phyloP scores from a whole-genome alignment of 768 basidiomycete genomes.

The Mycena leptocephala region DNA sequence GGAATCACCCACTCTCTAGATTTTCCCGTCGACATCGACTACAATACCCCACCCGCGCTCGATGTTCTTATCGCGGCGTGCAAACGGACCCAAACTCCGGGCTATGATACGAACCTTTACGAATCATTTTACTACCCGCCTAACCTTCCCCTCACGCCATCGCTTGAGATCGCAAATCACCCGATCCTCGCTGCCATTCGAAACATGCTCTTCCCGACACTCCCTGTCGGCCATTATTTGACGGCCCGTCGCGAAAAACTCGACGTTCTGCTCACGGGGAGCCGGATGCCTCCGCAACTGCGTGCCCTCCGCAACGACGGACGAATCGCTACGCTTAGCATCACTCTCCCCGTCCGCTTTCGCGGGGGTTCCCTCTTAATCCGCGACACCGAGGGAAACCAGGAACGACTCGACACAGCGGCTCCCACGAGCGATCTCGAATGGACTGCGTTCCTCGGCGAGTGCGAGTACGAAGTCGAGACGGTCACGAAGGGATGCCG shows the following conservation, averaged over 20 bases:
- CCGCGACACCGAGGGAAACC: constrained; percentile 66
- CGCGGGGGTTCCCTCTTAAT: constrained; percentile 79
- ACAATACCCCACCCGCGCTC: constrained; percentile 82
- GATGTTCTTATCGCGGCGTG: constrained; percentile 86
- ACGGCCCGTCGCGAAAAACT: constrained; percentile 78
- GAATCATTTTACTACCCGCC: constrained; percentile 84
- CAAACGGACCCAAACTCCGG: constrained; percentile 73
- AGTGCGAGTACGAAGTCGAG: constrained; percentile 85
- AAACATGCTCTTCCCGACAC: constrained; percentile 78
- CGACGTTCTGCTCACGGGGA: constrained; percentile 77
- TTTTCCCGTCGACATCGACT: constrained; percentile 86
- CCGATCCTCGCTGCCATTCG: constrained; percentile 87
- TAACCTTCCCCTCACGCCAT: constrained; percentile 80
- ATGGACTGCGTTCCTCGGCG: constrained; percentile 83
- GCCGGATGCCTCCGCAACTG: constrained; percentile 70
- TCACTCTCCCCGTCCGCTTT: constrained; percentile 84
- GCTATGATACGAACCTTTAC: constrained; percentile 68
- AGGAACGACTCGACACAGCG: constrained; percentile 76
- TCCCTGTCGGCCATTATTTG: constrained; percentile 81
- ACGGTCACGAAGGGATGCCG: constrained; percentile 80
- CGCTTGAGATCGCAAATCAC: constrained; percentile 86
- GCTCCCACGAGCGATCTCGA: constrained; percentile 81
- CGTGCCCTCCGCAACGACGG: constrained; percentile 73
- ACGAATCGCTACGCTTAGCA: constrained; percentile 79
- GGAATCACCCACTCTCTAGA: constrained; percentile 87